Evolutionary conservation across 352 stramenopile species (phyloP), one percentile per base, ranked within the genome.

Genomic region (Peronospora destructor): DNA sequence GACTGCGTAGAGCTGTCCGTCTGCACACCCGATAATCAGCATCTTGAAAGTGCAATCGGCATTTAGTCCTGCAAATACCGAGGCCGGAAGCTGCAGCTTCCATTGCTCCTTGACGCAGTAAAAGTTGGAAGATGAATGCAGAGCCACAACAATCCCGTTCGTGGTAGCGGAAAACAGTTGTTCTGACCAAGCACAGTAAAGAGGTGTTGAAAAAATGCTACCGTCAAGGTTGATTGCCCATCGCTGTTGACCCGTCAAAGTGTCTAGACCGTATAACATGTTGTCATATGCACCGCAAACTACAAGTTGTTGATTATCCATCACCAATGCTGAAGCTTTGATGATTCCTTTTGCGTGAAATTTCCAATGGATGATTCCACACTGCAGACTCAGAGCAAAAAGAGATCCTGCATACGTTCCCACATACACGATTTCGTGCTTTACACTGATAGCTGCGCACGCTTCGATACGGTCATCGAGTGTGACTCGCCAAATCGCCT

Each of bases 401-500:
- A 87, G 23, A 12, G 56, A 43, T 11, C 73, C 76, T 32, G 61
- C 64, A 38, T 87, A 82, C 2, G 76, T 84, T 2, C 73, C 73
- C 3, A 85, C 53, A n/a, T 72, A 78, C 6, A 82, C 53, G 3
- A 69, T 17, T 8, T 50, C 33, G 16, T 67, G 32, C 13, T 41
- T 39, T 6, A 60, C 28, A 48, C 68, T 80, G 11, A 82, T 37
- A 23, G 61, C 37, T 9, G 76, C 71, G 11, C 64, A 64, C 2
- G 73, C 76, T 60, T 87, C 76, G 21, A 87, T 74, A 4, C 76
- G 71, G 38, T 75, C 66, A 38, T 85, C 76, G 4, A 87, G 59
- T n/a, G 45, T 51, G 5, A 53, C 45, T 38, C 45, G 54, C 73
- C 73, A 84, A 30, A 76, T 41, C 8, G 68, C 43, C 16, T 13